Percentiles rank a stretch among this genome's conserved stretches.
phyloP scores from a whole-genome alignment of 2,329 filamentous ascomycete genomes.

The Monilinia polystroma region DNA sequence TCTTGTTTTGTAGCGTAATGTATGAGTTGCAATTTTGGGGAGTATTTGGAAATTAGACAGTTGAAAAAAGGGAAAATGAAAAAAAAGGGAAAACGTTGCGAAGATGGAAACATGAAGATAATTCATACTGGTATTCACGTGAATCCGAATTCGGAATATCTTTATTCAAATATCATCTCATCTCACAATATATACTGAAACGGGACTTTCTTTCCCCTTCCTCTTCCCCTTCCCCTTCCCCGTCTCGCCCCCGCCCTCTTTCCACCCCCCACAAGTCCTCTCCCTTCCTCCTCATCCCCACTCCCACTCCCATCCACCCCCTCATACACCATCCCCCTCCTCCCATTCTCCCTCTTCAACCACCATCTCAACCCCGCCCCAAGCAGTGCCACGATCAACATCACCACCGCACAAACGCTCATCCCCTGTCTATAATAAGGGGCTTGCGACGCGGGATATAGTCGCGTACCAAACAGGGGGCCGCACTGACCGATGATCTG shows the following conservation, averaged over 20 bases:
- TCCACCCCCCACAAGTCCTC: slow-evolving; percentile 21
- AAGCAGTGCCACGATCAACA: slow-evolving; percentile 48
- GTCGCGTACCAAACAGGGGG: slow-evolving; percentile 49
- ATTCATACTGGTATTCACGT: too few relatives aligned
- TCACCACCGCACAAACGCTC: slow-evolving; percentile 50
- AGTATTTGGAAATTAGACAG: too few relatives aligned
- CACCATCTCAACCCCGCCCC: slow-evolving; percentile 44
- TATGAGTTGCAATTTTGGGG: too few relatives aligned
- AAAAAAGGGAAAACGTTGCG: too few relatives aligned
- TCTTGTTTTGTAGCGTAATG: too few relatives aligned
- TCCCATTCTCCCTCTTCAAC: slow-evolving; percentile 34
- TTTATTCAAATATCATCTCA: too few relatives aligned
- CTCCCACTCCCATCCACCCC: slow-evolving; percentile 31
- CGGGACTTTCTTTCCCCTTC: neutral
- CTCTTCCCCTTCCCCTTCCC: neutral
- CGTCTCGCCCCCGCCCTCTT: slow-evolving; percentile 15
- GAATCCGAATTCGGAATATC: too few relatives aligned
- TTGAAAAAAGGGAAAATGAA: too few relatives aligned
- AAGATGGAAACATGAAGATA: too few relatives aligned
- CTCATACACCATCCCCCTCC: slow-evolving; percentile 40
- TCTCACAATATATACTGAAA: slow-evolving; percentile 33
- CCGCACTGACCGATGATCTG: slow-evolving; percentile 63
- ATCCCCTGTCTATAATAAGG: slow-evolving; percentile 52
- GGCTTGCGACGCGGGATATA: slow-evolving; percentile 52
- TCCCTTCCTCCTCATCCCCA: slow-evolving; percentile 16